These are phyloP conservation scores for Crithidia thermophila DNA, from an alignment of 208 protist genomes.

Conservation along the genomic window DNA sequence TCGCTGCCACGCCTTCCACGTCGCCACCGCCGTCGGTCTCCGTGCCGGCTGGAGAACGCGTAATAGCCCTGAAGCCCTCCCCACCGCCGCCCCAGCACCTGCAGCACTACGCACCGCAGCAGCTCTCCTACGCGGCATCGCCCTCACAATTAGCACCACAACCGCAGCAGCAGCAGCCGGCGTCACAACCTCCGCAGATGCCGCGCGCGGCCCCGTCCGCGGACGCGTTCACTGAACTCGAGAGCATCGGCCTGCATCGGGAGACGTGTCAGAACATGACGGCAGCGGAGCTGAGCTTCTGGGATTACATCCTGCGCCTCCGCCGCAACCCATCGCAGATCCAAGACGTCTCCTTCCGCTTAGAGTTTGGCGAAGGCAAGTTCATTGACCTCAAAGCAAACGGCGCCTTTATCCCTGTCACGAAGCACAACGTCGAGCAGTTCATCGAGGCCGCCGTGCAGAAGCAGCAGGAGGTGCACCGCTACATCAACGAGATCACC, in stretches of 20 bases:
- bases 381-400: conserved; percentile 36
- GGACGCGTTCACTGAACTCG: conserved; percentile 13
- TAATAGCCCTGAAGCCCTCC: neutral
- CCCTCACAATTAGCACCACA: no score
- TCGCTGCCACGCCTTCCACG: neutral
- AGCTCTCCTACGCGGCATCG: no score
- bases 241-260: conserved; percentile 25
- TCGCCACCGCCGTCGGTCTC: neutral
- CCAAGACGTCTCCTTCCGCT: conserved; percentile 30
- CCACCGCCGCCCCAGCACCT: neutral
- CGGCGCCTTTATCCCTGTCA: conserved; percentile 32
- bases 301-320: conserved; percentile 29
- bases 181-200: neutral
- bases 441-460: conserved; percentile 35
- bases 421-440: conserved; percentile 40
- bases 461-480: conserved; percentile 35
- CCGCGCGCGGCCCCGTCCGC: neutral
- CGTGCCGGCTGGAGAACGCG: neutral
- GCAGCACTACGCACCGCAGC: no score
- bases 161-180: neutral
- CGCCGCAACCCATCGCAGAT: conserved; percentile 22
- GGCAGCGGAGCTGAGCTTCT: conserved; percentile 30
- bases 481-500: conserved; percentile 32
- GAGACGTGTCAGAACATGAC: conserved; percentile 33
- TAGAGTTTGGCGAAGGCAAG: conserved; percentile 22